Base-by-base conservation (phyloP, 164 flowering plant species). In the Houttuynia cordata region DNA sequence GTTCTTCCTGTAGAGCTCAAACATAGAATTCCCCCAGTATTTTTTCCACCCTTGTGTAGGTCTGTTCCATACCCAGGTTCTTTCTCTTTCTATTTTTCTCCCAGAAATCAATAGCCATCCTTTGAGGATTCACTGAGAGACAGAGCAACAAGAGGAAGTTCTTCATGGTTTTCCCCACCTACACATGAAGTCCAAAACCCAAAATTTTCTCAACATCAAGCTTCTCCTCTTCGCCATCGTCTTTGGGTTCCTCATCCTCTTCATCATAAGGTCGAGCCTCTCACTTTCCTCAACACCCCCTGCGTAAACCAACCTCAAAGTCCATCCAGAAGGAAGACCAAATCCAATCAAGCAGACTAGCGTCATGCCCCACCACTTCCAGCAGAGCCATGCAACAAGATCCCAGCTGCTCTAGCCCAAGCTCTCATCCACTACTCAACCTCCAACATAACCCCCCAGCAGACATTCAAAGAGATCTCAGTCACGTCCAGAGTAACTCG, bases 401-500 rank as follows among this genome's bases (percentile, higher is more conserved):
- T 81, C 58, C 86, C 93, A 18, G 58, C 79, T 6, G 56, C 84
- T 13, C 51, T 82, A 21, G 74, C 77, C 39, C 73, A 80, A 53
- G 74, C 79, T 9, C 64, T 84, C 59, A 64, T 83, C 39, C 91
- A 80, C 70, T 87, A 83, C 78, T 23, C 86, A 34, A 81, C 95
- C 51, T 75, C 88, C 62, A 74, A 70, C 67, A 76, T 77, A 58
- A 83, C 86, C 39, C 96, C 96, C 19, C 96, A 87, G 45, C 96
- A 87, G 57, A 81, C 91, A 10, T 68, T 67, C n/a, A 64, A 55
- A 13, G 96, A 87, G 66, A 80, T 87, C 56, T 75, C 84, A 17
- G 84, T 85, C 22, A 70, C 87, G 0, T 62, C 79, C 12, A 62
- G 49, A 17, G 72, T 86, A n/a, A 12, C 71, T 83, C 1, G 73